Percentiles rank a stretch among this genome's conserved stretches.
Conservation (phyloP, 345 rosid genomes). For the Carallia pectinifolia region DNA sequence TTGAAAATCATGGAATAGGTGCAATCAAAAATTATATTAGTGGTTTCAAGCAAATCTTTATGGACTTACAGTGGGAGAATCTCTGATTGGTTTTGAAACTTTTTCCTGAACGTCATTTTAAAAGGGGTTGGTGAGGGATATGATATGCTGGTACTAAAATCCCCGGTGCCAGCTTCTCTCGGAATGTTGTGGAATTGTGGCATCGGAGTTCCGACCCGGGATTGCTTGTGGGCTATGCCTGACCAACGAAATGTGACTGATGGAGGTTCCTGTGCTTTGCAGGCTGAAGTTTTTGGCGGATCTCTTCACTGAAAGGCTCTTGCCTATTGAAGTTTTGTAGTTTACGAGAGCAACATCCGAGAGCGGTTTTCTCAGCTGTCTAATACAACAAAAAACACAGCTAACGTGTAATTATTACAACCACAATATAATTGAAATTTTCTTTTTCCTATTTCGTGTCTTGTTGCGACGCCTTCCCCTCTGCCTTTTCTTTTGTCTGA, state of each 20-base stretch:
- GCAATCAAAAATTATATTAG: no score
- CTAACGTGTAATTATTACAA: slow-evolving; percentile 50
- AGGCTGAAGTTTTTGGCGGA: slow-evolving; percentile 28
- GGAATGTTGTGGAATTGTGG: slow-evolving; percentile 7
- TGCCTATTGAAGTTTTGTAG: slow-evolving; percentile 41
- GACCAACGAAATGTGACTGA: not conserved
- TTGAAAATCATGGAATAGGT: no score
- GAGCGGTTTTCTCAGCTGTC: slow-evolving; percentile 20
- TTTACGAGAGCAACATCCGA: slow-evolving; percentile 14
- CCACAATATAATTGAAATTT: slow-evolving; percentile 6
- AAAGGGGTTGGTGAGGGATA: no score
- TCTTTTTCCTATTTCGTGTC: not conserved
- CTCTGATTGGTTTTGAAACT: no score
- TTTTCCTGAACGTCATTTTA: no score
- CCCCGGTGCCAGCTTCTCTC: slow-evolving; percentile 6
- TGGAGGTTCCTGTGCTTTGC: slow-evolving; percentile 21
- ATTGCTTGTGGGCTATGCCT: not conserved
- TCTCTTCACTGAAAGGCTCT: slow-evolving; percentile 17
- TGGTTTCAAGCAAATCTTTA: no score
- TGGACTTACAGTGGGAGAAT: no score
- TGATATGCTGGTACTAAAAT: not conserved
- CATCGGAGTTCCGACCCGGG: not conserved
- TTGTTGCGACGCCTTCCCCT: not conserved
- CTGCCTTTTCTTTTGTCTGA: not conserved
- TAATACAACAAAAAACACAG: slow-evolving; percentile 21